Base-by-base conservation (phyloP, 441 rosid genomes). In the Breynia disticha region DNA sequence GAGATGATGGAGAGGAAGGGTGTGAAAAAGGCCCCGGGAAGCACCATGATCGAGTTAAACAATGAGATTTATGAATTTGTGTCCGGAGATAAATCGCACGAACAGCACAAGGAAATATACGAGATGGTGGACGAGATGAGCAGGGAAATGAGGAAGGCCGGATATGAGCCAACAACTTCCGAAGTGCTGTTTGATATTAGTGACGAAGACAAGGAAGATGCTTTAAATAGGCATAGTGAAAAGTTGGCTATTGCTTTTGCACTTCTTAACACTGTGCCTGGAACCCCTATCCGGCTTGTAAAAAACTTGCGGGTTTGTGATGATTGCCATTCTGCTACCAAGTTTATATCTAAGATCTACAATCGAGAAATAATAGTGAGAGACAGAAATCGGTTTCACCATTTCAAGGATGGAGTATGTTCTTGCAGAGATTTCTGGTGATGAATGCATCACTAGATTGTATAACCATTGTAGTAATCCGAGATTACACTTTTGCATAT, bases 201-300 rank as follows among this genome's bases (percentile, higher is more conserved):
- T 37, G 75, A 72, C 24, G 85, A 79, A 62, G 85, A 79, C 46
- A 74, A 79, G 57, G 82, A 74, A 72, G 77, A 72, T 41, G 71
- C 74, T 47, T 61, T 79, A 55, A 74, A 74, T 50, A 64, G 72
- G 58, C 85, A 79, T 15, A 76, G 85, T 11, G 85, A 79, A 49
- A 76, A 76, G 62, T 59, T 79, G 64, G 85, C 80, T 19, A 75
- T 79, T 60, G 82, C 78, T 54, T 79, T 77, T 68, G 80, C 75
- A 20, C 78, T 79, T 63, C 35, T 79, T 21, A 77, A 65, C 57
- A 79, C 80, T 1, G 68, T 70, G 18, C 72, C 79, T n/a, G 75
- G 79, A 51, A 75, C 80, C 57, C 67, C 74, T 24, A 75, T 77
- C 42, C 72, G 82, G 50, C 75, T 77, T 59, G 78, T 75, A 59